Evolutionary conservation across 2,329 filamentous ascomycete species (phyloP).

Genomic region (Epichloe gansuensis): DNA sequence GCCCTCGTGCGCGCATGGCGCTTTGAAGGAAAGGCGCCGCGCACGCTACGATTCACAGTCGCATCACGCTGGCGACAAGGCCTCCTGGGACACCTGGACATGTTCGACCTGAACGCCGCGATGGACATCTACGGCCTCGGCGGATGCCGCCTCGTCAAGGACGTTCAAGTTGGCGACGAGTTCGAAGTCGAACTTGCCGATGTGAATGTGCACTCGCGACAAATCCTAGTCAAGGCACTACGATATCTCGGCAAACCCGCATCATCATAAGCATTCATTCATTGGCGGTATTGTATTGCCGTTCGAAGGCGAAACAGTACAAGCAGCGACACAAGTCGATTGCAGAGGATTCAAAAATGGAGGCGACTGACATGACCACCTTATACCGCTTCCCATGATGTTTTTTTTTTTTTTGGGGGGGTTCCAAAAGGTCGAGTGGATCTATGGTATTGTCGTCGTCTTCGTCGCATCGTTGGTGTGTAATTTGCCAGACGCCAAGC

Average conservation of each 20-base stretch:
- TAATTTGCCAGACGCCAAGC: too few relatives aligned
- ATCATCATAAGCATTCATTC: not conserved
- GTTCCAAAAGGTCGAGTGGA: too few relatives aligned
- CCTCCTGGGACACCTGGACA: conserved; percentile 33
- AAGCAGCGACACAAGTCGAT: not conserved
- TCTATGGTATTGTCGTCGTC: too few relatives aligned
- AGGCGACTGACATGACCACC: not conserved
- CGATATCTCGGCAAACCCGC: conserved; percentile 13
- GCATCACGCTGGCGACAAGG: conserved; percentile 21
- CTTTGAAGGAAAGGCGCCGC: conserved; percentile 37
- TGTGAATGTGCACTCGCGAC: conserved; percentile 36
- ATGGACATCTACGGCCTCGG: conserved; percentile 28
- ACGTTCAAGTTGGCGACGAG: conserved; percentile 37
- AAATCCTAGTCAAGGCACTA: conserved; percentile 35
- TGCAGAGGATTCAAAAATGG: not conserved
- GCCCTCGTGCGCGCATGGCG: conserved; percentile 49
- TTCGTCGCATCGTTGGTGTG: too few relatives aligned
- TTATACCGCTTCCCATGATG: not conserved
- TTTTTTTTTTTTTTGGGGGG: too few relatives aligned
- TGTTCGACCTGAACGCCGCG: conserved; percentile 34
- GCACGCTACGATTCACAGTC: conserved; percentile 37
- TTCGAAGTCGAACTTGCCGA: conserved; percentile 43
- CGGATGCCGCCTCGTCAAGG: conserved; percentile 24
- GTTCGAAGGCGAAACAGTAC: not conserved
- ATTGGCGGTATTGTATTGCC: not conserved